phyloP scores from a whole-genome alignment of 2,329 filamentous ascomycete genomes.

The Phialophora verrucosa region DNA sequence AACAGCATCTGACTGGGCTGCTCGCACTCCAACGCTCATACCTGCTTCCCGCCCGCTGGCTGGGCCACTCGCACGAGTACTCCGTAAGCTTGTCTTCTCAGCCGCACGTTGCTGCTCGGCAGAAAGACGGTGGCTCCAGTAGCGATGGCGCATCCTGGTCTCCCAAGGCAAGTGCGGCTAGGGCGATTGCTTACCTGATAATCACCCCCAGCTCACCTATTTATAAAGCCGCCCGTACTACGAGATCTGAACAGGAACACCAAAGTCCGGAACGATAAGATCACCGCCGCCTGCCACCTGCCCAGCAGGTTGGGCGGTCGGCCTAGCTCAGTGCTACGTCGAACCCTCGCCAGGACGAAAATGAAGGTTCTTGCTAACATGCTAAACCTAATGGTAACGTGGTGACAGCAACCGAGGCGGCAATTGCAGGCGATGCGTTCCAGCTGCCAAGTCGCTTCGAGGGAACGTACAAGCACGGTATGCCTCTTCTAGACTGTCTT shows the following conservation, averaged over 20 bases:
- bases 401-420: slow-evolving; percentile 2
- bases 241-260: not conserved
- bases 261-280: not conserved
- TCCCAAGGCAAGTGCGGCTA: not conserved
- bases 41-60: not conserved
- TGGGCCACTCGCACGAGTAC: not conserved
- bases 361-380: not conserved
- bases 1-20: no score
- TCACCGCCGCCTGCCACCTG: not conserved
- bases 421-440: not conserved
- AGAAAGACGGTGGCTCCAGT: not conserved
- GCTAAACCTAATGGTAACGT: not conserved
- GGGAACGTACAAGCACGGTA: not conserved
- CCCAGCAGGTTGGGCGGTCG: not conserved
- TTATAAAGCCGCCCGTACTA: slow-evolving; percentile 21
- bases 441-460: slow-evolving; percentile 25
- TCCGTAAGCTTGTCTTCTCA: slow-evolving; percentile 14
- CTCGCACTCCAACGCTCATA: not conserved
- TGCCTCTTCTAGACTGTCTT: slow-evolving; percentile 4
- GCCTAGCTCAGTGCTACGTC: not conserved
- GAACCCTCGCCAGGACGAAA: not conserved
- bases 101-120: slow-evolving; percentile 20
- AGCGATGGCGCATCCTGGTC: not conserved
- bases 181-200: slow-evolving; percentile 30
- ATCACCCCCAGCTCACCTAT: slow-evolving; percentile 28